A percentile compares a stretch with the other conserved stretches of the same genome.
These are phyloP conservation scores for Xylaria sp. DNA, from an alignment of 2,329 filamentous ascomycete species.

Conservation along the genomic window DNA sequence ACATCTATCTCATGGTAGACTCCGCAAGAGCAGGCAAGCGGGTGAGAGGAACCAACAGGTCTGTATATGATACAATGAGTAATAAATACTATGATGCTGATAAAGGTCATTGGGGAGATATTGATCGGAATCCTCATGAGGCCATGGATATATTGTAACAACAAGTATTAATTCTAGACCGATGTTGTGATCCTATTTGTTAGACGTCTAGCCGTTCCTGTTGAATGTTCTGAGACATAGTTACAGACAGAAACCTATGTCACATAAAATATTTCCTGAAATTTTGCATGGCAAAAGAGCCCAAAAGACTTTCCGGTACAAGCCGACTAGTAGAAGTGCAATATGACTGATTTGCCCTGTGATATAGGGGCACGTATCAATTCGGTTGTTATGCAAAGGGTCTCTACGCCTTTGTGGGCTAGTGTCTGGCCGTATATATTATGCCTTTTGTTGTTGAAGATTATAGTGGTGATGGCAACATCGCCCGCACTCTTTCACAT, in stretches of 20 bases:
- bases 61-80: no score
- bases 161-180: neutral
- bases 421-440: no score
- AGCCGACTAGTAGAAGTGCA: neutral
- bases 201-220: neutral
- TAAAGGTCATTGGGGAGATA: neutral
- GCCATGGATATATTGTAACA: neutral
- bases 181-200: neutral
- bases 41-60: no score
- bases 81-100: neutral
- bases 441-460: no score
- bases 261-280: neutral
- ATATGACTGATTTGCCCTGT: neutral
- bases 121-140: neutral
- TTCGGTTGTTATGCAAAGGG: no score
- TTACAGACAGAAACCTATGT: neutral
- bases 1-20: neutral
- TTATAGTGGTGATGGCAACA: no score
- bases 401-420: no score
- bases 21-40: neutral
- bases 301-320: neutral
- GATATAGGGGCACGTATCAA: no score
- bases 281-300: neutral
- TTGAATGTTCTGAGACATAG: neutral
- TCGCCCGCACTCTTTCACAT: neutral